Evolutionary conservation across 116 monocot species (phyloP).

Genomic region (Iris pallida): DNA sequence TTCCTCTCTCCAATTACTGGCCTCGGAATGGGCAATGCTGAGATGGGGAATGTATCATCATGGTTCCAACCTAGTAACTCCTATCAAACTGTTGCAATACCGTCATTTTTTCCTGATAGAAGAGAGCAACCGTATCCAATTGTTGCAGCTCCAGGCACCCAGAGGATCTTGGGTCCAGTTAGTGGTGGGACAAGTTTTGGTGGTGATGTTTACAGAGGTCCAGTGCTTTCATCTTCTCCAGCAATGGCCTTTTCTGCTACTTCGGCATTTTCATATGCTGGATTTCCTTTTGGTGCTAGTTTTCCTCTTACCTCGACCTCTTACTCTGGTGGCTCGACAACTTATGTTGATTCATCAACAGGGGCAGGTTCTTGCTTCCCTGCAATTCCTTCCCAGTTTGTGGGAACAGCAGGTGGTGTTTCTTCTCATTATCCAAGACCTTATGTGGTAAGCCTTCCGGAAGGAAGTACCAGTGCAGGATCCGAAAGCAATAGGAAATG

Average conservation of each 20-base stretch:
- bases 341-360: constrained; percentile 50
- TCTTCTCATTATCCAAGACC: constrained; percentile 53
- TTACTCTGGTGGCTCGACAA: constrained; percentile 42
- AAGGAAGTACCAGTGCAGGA: constrained; percentile 48
- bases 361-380: constrained; percentile 45
- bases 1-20: constrained; percentile 45
- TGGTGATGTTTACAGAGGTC: constrained; percentile 55
- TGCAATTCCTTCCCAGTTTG: constrained; percentile 44
- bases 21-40: constrained; percentile 68
- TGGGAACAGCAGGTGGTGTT: constrained; percentile 32
- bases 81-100: constrained; percentile 59
- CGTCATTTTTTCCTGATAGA: constrained; percentile 59
- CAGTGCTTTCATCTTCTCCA: constrained; percentile 75
- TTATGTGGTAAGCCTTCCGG: constrained; percentile 51
- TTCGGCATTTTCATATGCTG: constrained; percentile 62
- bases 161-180: constrained; percentile 48
- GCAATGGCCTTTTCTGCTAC: constrained; percentile 64
- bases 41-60: constrained; percentile 56
- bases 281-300: constrained; percentile 62
- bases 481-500: constrained; percentile 58
- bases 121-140: constrained; percentile 70
- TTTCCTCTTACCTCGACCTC: constrained; percentile 61
- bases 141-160: constrained; percentile 45
- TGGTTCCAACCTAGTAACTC: constrained; percentile 71
- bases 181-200: constrained; percentile 35